Base-by-base conservation (phyloP, 441 rosid genomes). In the Adansonia grandidieri region DNA sequence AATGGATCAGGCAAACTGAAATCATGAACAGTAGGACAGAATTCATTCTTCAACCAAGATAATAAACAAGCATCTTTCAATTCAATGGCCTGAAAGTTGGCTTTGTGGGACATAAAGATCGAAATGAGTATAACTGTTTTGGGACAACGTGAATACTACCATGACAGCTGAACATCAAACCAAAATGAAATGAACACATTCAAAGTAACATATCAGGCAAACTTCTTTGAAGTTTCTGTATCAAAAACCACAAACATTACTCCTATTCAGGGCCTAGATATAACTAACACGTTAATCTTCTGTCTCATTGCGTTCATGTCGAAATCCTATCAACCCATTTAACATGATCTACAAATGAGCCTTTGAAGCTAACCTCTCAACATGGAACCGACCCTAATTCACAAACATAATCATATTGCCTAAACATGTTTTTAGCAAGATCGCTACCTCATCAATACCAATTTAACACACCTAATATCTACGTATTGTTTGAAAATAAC, bases 1-100 rank as follows among this genome's bases (percentile, higher is more conserved):
- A 10, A 50, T 11, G 54, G 11, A 11, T 50, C n/a, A 50, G 6
- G 44, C 44, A 40, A 40, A 40, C 44, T 40, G 44, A 40, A 40
- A 40, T 5, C 44, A 40, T 40, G 44, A 40, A 40, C 4, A 40
- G 44, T 40, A 40, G 44, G 4, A 40, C n/a, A 50, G 65, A 14
- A 61, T 13, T 11, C 10, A 11, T 22, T 22, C n/a, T 37, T 19
- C 2, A 15, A 19, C 63, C 63, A 20, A 63, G 47, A 63, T 13
- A 63, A 64, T 44, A 37, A 64, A 64, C 48, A 15, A 64, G 69
- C 69, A 64, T 64, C 10, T 65, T 19, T 9, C 70, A 40, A 65
- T 40, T n/a, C 65, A 65, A 65, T 40, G 56, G 53, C n/a, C 17
- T 3, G 56, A 17, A 13, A n/a, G n/a, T 40, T 11, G 22, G 70